Evolutionary conservation across 495 filamentous ascomycete genomes (phyloP), one percentile per base, ranked within the genome.

Genomic region (Cercophora samala): DNA sequence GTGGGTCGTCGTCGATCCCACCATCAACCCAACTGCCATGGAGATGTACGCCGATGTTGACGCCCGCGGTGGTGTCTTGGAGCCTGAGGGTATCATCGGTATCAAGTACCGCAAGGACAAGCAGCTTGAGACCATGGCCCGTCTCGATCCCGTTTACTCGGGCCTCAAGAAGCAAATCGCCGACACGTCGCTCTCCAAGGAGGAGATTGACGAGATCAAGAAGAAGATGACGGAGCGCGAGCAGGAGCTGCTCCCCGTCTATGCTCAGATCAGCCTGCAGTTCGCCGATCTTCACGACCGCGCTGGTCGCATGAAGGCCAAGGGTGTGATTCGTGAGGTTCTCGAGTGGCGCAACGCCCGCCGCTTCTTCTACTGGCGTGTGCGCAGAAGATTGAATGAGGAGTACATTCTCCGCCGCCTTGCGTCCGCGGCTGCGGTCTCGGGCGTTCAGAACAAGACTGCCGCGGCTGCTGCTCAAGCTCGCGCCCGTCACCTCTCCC

Each of bases 351-450:
- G 87, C 76, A 88, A 97, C 68, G 89, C 94, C 58, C 89, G 95
- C 69, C 92, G 96, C 75, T 99, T 97, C 91, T 98, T 99, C 88
- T 99, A 97, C 89, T 99, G 95, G 95, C 93, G 95, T 84, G 90
- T 96, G 64, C 94, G 95, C 77, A 91, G 95, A 77, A 87, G 96
- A 80, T 84, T 99, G 72, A 97, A 96, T 80, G 95, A 99, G 81
- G 93, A 99, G 79, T 90, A 91, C 75, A 91, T 98, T 75, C 84
- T 98, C 77, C 94, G 92, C 81, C 89, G 91, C 77, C 91, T 98
- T 87, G 80, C 87, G 23, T 72, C 83, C 24, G 86, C 89, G 8
- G 73, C 79, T 19, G 72, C 74, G 37, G 53, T 78, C 64, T 67
- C 69, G 21, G 70, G 74, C 54, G 52, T 64, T 66, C 46, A 74